These are phyloP conservation scores for Pleurotus cornucopiae DNA, from an alignment of 768 basidiomycete genomes.

Conservation along the genomic window DNA sequence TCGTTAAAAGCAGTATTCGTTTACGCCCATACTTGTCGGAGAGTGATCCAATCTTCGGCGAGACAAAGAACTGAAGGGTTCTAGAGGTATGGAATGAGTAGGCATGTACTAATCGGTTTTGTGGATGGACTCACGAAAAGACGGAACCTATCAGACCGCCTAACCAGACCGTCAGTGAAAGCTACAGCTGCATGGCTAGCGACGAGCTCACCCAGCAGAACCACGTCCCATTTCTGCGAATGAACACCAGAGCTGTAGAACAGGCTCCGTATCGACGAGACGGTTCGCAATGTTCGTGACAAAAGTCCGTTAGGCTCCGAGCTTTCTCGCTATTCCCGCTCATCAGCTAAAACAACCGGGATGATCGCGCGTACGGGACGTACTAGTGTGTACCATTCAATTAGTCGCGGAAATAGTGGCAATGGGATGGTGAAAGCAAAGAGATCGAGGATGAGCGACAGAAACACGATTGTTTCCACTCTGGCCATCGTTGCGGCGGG, in stretches of 20 bases:
- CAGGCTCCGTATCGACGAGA: slow-evolving; percentile 61
- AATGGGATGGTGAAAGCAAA: slow-evolving; percentile 90
- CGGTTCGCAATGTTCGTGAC: slow-evolving; percentile 61
- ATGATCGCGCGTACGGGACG: slow-evolving; percentile 16
- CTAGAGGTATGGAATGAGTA: slow-evolving; percentile 36
- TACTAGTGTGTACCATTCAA: slow-evolving; percentile 85
- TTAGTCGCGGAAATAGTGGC: slow-evolving; percentile 97
- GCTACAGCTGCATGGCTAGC: background rate
- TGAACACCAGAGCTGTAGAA: slow-evolving; percentile 58
- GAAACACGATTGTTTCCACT: slow-evolving; percentile 81
- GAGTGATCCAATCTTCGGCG: slow-evolving; percentile 75
- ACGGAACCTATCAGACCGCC: slow-evolving; percentile 91
- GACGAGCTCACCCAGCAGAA: slow-evolving; percentile 67
- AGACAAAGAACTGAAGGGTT: slow-evolving; percentile 79
- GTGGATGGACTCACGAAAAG: slow-evolving; percentile 66
- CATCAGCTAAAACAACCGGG: background rate
- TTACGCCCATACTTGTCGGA: slow-evolving; percentile 92
- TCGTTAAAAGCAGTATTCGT: slow-evolving; percentile 74
- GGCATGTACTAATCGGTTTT: slow-evolving; percentile 11
- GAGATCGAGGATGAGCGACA: slow-evolving; percentile 88
- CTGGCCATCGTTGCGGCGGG: slow-evolving; percentile 41
- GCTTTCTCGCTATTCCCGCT: slow-evolving; percentile 57
- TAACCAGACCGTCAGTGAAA: slow-evolving; percentile 18
- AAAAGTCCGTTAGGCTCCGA: slow-evolving; percentile 69
- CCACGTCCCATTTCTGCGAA: slow-evolving; percentile 87